phyloP scores from a whole-genome alignment of 768 basidiomycete genomes.

The Lepiota brunneoincarnata region DNA sequence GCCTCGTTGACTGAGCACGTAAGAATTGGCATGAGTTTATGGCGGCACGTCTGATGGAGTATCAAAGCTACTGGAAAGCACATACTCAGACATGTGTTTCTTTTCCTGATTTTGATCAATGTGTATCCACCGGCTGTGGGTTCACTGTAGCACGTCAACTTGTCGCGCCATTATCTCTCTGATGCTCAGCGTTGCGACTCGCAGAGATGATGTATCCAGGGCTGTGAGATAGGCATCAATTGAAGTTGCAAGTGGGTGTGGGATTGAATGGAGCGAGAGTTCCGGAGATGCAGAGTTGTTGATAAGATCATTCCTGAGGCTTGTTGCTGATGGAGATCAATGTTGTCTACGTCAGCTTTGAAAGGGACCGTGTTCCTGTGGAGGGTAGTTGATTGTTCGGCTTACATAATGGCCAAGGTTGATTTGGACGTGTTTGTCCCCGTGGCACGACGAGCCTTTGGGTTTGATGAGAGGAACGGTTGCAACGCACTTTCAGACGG shows the following conservation, averaged over 20 bases:
- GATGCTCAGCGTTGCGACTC: no score
- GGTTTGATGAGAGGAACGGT: slow-evolving; percentile 36
- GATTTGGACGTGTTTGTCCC: slow-evolving; percentile 16
- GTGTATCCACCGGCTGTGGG: no score
- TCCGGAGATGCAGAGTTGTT: slow-evolving; percentile 44
- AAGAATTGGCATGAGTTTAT: slow-evolving; percentile 46
- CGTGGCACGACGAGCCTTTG: slow-evolving; percentile 25
- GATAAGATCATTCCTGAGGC: neutral
- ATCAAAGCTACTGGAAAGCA: slow-evolving; percentile 41
- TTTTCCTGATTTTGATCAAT: no score
- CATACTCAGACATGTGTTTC: slow-evolving; percentile 72
- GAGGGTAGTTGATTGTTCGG: neutral
- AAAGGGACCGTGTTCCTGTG: neutral
- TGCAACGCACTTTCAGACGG: slow-evolving; percentile 39
- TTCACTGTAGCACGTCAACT: no score
- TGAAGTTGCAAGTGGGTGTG: slow-evolving; percentile 42
- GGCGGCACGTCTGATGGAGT: slow-evolving; percentile 52
- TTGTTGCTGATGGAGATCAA: neutral
- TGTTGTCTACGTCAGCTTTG: neutral
- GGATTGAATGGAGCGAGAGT: slow-evolving; percentile 52
- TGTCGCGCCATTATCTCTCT: no score
- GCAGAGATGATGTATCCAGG: slow-evolving; percentile 41
- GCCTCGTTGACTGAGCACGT: slow-evolving; percentile 42
- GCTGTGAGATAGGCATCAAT: slow-evolving; percentile 58
- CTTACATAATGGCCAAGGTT: slow-evolving; percentile 3